Percentiles rank a stretch among this genome's conserved stretches.
Evolutionary conservation across 2,329 filamentous ascomycete species (phyloP).

Genomic region (Pseudocercospora vitis): DNA sequence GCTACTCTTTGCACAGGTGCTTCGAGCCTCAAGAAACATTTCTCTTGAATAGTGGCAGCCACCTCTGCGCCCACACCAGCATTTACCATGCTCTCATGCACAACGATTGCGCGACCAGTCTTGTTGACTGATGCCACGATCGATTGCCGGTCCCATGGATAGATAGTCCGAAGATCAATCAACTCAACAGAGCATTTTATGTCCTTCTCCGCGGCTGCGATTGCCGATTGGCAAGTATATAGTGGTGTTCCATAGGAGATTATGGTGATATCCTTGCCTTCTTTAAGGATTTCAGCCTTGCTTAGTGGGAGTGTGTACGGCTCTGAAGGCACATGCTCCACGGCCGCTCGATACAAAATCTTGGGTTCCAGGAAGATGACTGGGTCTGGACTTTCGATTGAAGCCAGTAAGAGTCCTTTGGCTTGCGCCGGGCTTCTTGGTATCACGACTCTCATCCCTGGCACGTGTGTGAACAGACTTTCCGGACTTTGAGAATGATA

Average conservation of each 20-base stretch:
- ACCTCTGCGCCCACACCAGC: constrained; percentile 87
- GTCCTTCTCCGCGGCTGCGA: constrained; percentile 72
- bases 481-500: constrained; percentile 92
- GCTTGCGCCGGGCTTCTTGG: constrained; percentile 83
- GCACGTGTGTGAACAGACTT: constrained; percentile 82
- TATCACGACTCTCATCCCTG: constrained; percentile 80
- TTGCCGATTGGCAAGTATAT: constrained; percentile 77
- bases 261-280: constrained; percentile 77
- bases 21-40: constrained; percentile 79
- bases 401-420: constrained; percentile 77
- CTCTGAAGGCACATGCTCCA: constrained; percentile 83
- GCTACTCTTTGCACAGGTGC: constrained; percentile 82
- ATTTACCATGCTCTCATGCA: constrained; percentile 91
- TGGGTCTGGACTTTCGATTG: constrained; percentile 78
- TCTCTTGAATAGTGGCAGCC: constrained; percentile 82
- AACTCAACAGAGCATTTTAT: constrained; percentile 76
- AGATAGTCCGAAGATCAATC: constrained; percentile 83
- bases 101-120: constrained; percentile 81
- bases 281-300: constrained; percentile 80
- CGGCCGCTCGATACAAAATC: constrained; percentile 84
- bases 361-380: constrained; percentile 95
- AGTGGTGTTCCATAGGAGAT: constrained; percentile 87
- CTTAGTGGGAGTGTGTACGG: constrained; percentile 81
- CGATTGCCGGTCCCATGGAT: constrained; percentile 84
- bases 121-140: constrained; percentile 81